Evolutionary conservation across 257 asterid genomes (phyloP).

Genomic region (Datura wrightii): DNA sequence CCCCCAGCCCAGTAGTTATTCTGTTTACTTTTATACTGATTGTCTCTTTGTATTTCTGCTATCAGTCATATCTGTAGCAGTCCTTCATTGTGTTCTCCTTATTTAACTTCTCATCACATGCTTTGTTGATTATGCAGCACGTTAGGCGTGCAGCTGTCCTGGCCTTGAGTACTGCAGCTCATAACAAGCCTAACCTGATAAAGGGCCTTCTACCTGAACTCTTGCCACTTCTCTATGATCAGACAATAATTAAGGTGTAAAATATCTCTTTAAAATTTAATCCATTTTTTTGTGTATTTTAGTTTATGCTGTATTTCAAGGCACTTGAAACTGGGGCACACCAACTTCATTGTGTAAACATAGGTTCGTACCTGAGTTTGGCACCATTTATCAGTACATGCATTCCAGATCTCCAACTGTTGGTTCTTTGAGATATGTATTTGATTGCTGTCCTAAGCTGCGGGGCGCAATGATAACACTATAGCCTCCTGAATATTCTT

Average conservation of each 20-base stretch:
- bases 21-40: neutral
- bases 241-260: conserved; percentile 86
- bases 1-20: neutral
- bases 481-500: conserved; percentile 10
- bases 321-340: neutral
- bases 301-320: conserved; percentile 20
- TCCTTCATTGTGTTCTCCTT: neutral
- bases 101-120: conserved; percentile 29
- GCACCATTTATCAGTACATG: neutral
- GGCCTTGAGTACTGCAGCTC: conserved; percentile 99
- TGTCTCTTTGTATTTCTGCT: neutral
- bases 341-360: neutral
- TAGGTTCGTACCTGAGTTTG: neutral
- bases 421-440: conserved; percentile 9
- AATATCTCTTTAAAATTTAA: neutral
- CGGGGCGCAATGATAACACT: neutral
- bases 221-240: conserved; percentile 94
- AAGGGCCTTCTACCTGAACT: conserved; percentile 87
- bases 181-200: conserved; percentile 91
- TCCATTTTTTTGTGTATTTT: neutral
- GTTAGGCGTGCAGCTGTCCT: conserved; percentile 99
- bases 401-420: neutral
- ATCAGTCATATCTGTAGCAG: neutral
- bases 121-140: conserved; percentile 67
- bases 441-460: conserved; percentile 7